A percentile compares a stretch with the other conserved stretches of the same genome.
phyloP scores from a whole-genome alignment of 2,329 filamentous ascomycete genomes.

The Periconia macrospinosa region DNA sequence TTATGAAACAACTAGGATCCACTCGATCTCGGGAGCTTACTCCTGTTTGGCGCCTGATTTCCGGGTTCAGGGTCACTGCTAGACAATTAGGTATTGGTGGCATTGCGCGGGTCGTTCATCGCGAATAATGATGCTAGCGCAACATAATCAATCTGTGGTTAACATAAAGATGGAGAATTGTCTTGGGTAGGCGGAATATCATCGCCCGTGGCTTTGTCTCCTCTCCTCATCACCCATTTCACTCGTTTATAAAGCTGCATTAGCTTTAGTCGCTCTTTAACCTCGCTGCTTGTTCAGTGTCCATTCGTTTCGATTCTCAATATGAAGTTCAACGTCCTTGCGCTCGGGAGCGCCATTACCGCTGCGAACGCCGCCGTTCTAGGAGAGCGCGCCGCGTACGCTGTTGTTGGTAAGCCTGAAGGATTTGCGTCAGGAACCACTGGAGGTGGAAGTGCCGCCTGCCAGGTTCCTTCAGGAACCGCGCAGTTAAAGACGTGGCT shows the following conservation, averaged over 20 bases:
- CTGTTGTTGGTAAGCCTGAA: conserved; percentile 44
- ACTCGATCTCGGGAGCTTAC: not conserved
- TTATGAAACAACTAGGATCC: not conserved
- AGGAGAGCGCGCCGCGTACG: conserved; percentile 19
- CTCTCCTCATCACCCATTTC: not conserved
- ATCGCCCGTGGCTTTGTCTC: not conserved
- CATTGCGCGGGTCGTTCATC: not conserved
- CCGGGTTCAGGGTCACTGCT: not conserved
- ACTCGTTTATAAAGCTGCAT: not conserved
- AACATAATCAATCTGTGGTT: not conserved
- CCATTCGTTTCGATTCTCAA: conserved; percentile 2
- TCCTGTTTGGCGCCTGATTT: not conserved
- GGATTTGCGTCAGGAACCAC: conserved; percentile 60
- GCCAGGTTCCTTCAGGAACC: conserved; percentile 58
- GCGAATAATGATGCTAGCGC: not conserved
- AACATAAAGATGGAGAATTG: not conserved
- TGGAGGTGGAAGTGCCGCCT: conserved; percentile 59
- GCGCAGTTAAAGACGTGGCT: conserved; percentile 63
- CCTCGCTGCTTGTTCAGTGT: not conserved
- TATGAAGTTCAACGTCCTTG: conserved; percentile 26
- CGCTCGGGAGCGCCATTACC: conserved; percentile 16
- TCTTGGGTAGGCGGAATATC: not conserved
- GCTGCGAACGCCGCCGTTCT: conserved; percentile 19
- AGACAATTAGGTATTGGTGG: not conserved
- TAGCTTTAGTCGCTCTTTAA: not conserved